Conservation (phyloP, 2,329 filamentous ascomycete genomes). For the Phialophora verrucosa region DNA sequence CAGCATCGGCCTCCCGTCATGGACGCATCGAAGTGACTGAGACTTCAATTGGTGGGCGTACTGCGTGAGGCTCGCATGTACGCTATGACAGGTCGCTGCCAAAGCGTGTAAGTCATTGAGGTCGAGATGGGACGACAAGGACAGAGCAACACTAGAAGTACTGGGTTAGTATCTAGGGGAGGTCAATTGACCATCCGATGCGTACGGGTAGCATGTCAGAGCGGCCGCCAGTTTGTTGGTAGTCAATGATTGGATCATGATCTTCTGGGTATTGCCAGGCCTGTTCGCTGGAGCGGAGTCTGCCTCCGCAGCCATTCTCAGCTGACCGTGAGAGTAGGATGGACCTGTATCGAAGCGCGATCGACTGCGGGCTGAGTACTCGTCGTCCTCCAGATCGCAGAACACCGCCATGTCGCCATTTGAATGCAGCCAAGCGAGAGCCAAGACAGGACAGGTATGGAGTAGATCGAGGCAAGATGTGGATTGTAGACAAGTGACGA, state of each 20-base stretch:
- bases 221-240: conserved; percentile 47
- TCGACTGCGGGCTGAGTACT: conserved; percentile 37
- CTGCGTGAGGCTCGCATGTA: conserved; percentile 77
- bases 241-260: conserved; percentile 7
- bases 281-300: conserved; percentile 6
- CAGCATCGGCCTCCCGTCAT: conserved; percentile 62
- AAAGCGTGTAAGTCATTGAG: conserved; percentile 85
- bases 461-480: conserved; percentile 1
- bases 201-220: conserved; percentile 57
- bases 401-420: conserved; percentile 54
- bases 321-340: conserved; percentile 20
- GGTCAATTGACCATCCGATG: conserved; percentile 21
- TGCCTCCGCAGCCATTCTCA: conserved; percentile 20
- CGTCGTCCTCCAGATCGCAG: conserved; percentile 52
- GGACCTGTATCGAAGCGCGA: conserved; percentile 34
- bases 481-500: not conserved
- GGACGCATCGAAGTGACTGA: conserved; percentile 78
- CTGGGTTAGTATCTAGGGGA: conserved; percentile 36
- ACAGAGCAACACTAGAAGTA: conserved; percentile 70
- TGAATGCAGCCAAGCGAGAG: conserved; percentile 19
- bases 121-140: conserved; percentile 78
- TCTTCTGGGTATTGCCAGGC: not conserved
- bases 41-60: conserved; percentile 75
- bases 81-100: conserved; percentile 78
- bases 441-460: not conserved